Conservation (phyloP, 2,329 filamentous ascomycete species). For the Didymella pinodella region DNA sequence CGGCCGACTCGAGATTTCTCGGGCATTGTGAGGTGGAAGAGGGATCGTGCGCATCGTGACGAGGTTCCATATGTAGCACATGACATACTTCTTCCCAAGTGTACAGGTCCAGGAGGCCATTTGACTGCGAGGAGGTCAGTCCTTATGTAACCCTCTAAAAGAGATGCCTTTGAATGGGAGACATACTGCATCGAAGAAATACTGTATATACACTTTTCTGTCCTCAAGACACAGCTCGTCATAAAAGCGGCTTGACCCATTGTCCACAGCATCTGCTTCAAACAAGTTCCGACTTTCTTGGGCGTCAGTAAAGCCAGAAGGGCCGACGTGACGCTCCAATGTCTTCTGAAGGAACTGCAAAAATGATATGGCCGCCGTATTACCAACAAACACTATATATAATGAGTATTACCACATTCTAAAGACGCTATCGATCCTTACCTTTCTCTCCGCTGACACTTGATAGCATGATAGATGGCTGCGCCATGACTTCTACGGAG, state of each 20-base stretch:
- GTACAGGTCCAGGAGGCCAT: slow-evolving; percentile 14
- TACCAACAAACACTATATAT: slow-evolving; percentile 58
- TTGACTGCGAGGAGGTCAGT: slow-evolving; percentile 6
- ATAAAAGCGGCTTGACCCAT: slow-evolving; percentile 34
- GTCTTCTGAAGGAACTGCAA: slow-evolving; percentile 61
- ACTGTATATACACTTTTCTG: slow-evolving; percentile 40
- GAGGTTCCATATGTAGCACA: slow-evolving; percentile 3
- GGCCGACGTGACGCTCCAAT: slow-evolving; percentile 61
- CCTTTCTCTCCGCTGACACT: slow-evolving; percentile 60
- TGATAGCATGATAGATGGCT: slow-evolving; percentile 56
- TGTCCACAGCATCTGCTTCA: slow-evolving; percentile 54
- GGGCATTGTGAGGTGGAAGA: slow-evolving; percentile 12
- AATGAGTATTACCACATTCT: not conserved
- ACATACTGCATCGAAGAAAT: slow-evolving; percentile 47
- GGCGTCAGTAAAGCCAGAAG: slow-evolving; percentile 63
- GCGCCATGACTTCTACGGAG: slow-evolving; percentile 22
- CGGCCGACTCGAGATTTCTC: slow-evolving; percentile 35
- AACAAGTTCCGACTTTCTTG: slow-evolving; percentile 62
- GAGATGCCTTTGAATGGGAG: slow-evolving; percentile 25
- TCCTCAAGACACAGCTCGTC: slow-evolving; percentile 44
- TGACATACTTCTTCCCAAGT: slow-evolving; percentile 16
- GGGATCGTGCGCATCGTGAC: not conserved
- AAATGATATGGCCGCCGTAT: slow-evolving; percentile 64
- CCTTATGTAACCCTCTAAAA: not conserved
- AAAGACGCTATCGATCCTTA: slow-evolving; percentile 40